Evolutionary conservation across 2,329 filamentous ascomycete genomes (phyloP).

Genomic region (Fusarium metavorans): DNA sequence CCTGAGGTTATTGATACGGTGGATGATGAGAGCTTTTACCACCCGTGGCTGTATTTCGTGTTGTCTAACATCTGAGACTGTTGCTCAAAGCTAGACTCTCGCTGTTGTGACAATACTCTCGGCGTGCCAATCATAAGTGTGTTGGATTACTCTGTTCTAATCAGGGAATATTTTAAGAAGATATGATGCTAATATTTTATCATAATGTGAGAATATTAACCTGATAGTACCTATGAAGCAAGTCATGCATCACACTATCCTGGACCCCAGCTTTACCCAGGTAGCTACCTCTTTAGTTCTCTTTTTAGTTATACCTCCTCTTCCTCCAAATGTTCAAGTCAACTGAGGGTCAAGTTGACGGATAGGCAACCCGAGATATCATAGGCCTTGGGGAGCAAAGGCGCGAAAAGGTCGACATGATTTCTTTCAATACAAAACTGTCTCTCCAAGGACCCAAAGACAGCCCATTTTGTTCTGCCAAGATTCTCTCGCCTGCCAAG

Average conservation of each 20-base stretch:
- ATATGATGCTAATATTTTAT: no score
- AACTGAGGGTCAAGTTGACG: no score
- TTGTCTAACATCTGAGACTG: conserved; percentile 1
- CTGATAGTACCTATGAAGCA: no score
- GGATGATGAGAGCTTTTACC: conserved; percentile 47
- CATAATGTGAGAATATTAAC: no score
- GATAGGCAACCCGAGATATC: background rate
- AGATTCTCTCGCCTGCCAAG: background rate
- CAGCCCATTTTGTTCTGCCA: background rate
- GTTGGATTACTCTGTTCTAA: no score
- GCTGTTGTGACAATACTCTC: background rate
- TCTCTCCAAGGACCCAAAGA: background rate
- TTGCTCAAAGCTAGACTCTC: background rate
- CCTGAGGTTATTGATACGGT: conserved; percentile 47
- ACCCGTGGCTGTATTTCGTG: conserved; percentile 50
- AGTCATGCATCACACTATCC: no score
- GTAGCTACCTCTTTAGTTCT: no score
- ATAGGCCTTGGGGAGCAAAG: background rate
- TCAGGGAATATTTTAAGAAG: no score
- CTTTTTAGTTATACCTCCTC: background rate
- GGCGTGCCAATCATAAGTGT: no score
- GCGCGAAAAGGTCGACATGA: background rate
- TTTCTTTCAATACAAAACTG: background rate
- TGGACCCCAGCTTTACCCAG: no score
- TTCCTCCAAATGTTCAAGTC: background rate